These are phyloP conservation scores for Pseudogymnoascus sp. DNA, from an alignment of 2,329 filamentous ascomycete genomes.

Conservation along the genomic window DNA sequence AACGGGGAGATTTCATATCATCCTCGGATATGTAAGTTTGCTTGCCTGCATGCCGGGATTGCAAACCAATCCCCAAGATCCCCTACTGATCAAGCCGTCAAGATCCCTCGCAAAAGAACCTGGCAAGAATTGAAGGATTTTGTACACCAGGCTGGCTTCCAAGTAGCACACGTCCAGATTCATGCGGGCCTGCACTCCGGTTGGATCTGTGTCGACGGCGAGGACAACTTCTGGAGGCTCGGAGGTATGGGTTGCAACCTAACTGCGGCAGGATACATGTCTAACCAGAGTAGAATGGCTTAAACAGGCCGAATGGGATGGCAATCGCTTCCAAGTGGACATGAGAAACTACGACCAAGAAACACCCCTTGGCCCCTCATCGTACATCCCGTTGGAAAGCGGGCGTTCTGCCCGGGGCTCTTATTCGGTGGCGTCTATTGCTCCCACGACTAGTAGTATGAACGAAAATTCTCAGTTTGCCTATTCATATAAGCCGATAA, in stretches of 20 bases:
- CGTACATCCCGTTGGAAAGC: slow-evolving; percentile 1
- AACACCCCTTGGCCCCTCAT: background rate
- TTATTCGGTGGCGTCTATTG: background rate
- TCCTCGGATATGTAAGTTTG: slow-evolving; percentile 7
- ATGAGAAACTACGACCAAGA: slow-evolving; percentile 6
- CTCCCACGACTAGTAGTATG: slow-evolving; percentile 6
- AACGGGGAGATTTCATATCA: slow-evolving; percentile 9
- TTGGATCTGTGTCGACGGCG: slow-evolving; percentile 1
- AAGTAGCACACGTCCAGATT: slow-evolving; percentile 7
- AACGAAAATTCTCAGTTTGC: slow-evolving; percentile 2
- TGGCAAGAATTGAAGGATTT: slow-evolving; percentile 6
- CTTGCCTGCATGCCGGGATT: background rate
- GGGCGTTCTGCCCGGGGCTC: background rate
- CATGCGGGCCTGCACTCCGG: background rate
- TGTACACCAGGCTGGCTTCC: slow-evolving; percentile 1
- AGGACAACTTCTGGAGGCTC: slow-evolving; percentile 1
- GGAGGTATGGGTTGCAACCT: background rate
- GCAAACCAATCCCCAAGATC: background rate
- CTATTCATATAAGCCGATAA: slow-evolving; percentile 4
- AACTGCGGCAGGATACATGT: background rate
- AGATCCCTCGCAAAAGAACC: slow-evolving; percentile 5
- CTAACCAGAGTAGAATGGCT: background rate
- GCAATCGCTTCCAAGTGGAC: background rate
- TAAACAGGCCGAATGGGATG: slow-evolving; percentile 1
- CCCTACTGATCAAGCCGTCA: background rate